Base-by-base conservation (phyloP, 352 stramenopile species). In the Phytophthora multivora region DNA sequence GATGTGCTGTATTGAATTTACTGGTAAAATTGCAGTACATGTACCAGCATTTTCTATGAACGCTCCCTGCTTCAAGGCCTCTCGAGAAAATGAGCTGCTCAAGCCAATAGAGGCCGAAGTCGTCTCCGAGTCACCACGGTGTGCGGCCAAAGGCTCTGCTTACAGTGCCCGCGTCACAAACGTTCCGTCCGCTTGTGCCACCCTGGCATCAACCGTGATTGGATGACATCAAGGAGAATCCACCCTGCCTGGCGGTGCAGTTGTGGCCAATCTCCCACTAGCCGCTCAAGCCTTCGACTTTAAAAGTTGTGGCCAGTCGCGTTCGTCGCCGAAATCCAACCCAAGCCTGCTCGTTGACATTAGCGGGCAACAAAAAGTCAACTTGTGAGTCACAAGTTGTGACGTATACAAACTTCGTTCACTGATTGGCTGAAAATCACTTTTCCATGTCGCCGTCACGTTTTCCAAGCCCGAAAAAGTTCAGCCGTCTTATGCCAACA, bases 11-110 rank as follows among this genome's bases (percentile, higher is more conserved):
- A n/a, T n/a, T 23, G 21, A 23, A 23, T 30, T 30, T 30, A 33
- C 9, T 33, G 28, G 28, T 2, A 33, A 33, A 12, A 4, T 33
- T 13, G 2, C 28, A 33, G 28, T 12, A 12, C 28, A 10, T 16
- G 39, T 36, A 12, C 28, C 5, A 16, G 39, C 38, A 41, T 50
- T 30, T 58, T 58, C 51, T 58, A 41, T 58, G 51, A 58, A 49
- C 51, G 51, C 35, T 58, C 48, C 28, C 33, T 43, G 38, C 38
- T 43, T 26, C 38, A 43, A 43, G 38, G 7, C 38, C 10, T 4
- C 18, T 19, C 21, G 30, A n/a, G 12, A 28, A 33, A 33, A 33
- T 55, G 30, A 33, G 39, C 38, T 19, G 38, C 23, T 10, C 38
- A 40, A 28, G 9, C 38, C 25, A 58, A 47, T 58, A 38, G 51